A percentile compares a stretch with the other conserved stretches of the same genome.
phyloP scores from a whole-genome alignment of 129 eudicot species.

The Artemisia argyi region DNA sequence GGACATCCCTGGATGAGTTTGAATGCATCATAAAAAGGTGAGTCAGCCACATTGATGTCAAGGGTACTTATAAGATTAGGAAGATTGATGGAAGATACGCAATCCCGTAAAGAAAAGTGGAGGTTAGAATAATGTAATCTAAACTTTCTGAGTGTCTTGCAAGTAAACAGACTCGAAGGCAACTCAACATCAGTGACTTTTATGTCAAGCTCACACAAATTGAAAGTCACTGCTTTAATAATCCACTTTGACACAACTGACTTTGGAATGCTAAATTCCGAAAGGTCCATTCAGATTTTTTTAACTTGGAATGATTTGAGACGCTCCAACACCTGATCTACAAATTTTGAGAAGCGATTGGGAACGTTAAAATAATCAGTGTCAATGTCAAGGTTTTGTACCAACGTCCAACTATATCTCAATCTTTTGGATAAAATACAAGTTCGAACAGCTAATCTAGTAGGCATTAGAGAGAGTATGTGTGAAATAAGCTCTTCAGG shows the following conservation, averaged over 20 bases:
- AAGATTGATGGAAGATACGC: background rate
- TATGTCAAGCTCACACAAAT: slow-evolving; percentile 17
- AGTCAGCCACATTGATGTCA: background rate
- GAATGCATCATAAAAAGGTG: background rate
- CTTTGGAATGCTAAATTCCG: background rate
- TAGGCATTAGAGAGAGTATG: too few relatives aligned
- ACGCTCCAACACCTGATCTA: background rate
- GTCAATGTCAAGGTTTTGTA: too few relatives aligned
- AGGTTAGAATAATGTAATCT: background rate
- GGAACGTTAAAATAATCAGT: too few relatives aligned
- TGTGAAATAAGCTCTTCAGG: too few relatives aligned
- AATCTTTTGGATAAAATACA: too few relatives aligned
- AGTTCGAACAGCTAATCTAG: too few relatives aligned
- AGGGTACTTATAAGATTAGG: slow-evolving; percentile 17
- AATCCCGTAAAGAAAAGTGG: background rate
- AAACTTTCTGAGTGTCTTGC: slow-evolving; percentile 22
- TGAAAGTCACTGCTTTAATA: background rate
- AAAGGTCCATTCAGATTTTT: background rate
- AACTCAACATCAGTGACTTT: background rate
- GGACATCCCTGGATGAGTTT: slow-evolving; percentile 14
- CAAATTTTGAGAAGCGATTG: slow-evolving; percentile 5
- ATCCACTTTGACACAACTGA: background rate
- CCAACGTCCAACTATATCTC: too few relatives aligned
- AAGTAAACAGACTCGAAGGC: slow-evolving; percentile 22
- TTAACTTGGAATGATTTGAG: slow-evolving; percentile 12